These are phyloP conservation scores for Fusarium metavorans DNA, from an alignment of 2,329 filamentous ascomycete genomes.

Conservation along the genomic window DNA sequence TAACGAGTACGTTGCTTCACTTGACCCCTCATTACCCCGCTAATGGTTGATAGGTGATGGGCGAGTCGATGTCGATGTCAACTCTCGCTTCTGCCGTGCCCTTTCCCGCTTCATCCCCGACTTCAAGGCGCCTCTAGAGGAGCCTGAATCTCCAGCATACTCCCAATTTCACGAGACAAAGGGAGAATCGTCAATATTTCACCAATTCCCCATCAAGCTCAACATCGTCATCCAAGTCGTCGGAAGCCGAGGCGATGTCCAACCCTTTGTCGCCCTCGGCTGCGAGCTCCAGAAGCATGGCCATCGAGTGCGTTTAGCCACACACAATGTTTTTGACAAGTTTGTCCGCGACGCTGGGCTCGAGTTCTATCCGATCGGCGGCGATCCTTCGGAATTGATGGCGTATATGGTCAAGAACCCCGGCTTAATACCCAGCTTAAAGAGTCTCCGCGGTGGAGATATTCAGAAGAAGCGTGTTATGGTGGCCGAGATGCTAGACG, in stretches of 20 bases:
- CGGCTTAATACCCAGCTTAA: constrained; percentile 45
- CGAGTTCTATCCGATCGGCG: constrained; percentile 68
- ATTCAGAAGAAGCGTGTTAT: constrained; percentile 45
- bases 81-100: constrained; percentile 28
- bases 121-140: constrained; percentile 12
- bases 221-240: constrained; percentile 88
- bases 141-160: neutral
- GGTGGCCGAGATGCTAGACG: constrained; percentile 46
- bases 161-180: neutral
- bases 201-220: constrained; percentile 21
- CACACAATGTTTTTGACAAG: constrained; percentile 64
- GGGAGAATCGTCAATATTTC: neutral
- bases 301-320: constrained; percentile 80
- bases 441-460: constrained; percentile 44
- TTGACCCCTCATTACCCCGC: neutral
- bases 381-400: constrained; percentile 54
- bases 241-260: constrained; percentile 81
- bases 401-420: constrained; percentile 49
- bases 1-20: constrained; percentile 8
- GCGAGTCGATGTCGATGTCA: constrained; percentile 26
- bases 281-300: constrained; percentile 76
- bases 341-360: constrained; percentile 62
- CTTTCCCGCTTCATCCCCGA: constrained; percentile 33
- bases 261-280: constrained; percentile 80
- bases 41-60: constrained; percentile 20